Conservation (phyloP, 352 stramenopile genomes). For the Pythium folliculosum region DNA sequence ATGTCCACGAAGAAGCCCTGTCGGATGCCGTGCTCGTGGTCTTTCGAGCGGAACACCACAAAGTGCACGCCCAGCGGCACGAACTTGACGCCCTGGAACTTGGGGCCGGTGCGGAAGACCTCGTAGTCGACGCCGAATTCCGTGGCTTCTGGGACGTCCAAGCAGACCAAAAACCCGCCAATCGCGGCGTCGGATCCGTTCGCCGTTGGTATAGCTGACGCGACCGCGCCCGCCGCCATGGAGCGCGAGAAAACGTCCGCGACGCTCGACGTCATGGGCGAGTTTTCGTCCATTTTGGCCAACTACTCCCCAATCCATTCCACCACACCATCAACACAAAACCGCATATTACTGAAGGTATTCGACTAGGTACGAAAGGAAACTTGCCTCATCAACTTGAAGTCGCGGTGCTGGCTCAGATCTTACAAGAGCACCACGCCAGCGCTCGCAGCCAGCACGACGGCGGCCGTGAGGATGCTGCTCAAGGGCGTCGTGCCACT, state of each 20-base stretch:
- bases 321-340: neutral
- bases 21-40: constrained; percentile 79
- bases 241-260: constrained; percentile 29
- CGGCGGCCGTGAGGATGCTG: neutral
- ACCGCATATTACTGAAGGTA: constrained; percentile 28
- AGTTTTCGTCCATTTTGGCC: constrained; percentile 7
- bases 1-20: constrained; percentile 84
- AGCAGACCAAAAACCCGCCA: constrained; percentile 80
- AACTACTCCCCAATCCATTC: neutral
- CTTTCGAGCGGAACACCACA: constrained; percentile 74
- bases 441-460: neutral
- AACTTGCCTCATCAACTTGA: constrained; percentile 16
- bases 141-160: constrained; percentile 73
- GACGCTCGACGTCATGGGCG: constrained; percentile 1
- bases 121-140: constrained; percentile 90
- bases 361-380: constrained; percentile 31
- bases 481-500: neutral
- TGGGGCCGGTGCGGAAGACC: constrained; percentile 74
- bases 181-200: constrained; percentile 22
- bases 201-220: neutral
- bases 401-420: constrained; percentile 1
- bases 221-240: neutral
- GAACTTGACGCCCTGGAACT: constrained; percentile 88
- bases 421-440: neutral
- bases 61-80: constrained; percentile 81